phyloP scores from a whole-genome alignment of 1,139 yeast genomes.

The Sugiyamaella castrensis region DNA sequence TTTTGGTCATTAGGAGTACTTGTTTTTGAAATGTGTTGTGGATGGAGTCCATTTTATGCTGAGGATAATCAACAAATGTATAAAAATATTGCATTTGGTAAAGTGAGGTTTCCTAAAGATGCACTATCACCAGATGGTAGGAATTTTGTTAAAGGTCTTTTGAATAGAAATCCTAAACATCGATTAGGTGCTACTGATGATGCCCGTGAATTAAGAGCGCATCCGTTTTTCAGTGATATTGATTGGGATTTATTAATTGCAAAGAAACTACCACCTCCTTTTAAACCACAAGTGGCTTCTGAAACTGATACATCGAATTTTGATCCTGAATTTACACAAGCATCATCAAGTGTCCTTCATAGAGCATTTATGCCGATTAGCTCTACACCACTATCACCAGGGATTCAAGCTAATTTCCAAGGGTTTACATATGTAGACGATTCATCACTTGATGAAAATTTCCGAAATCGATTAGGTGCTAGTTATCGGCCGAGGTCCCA shows the following conservation, averaged over 20 bases:
- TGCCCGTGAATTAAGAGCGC: conserved; percentile 87
- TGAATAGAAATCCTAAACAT: conserved; percentile 93
- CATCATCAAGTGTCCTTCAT: conserved; percentile 76
- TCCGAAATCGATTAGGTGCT: conserved; percentile 36
- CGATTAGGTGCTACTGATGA: conserved; percentile 88
- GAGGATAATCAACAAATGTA: conserved; percentile 98
- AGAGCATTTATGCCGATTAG: conserved; percentile 57
- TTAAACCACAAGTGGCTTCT: conserved; percentile 85
- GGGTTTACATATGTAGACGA: conserved; percentile 96
- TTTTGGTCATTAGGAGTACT: conserved; percentile 98
- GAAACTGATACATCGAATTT: conserved; percentile 95
- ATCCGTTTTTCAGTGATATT: conserved; percentile 83
- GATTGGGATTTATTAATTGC: conserved; percentile 79
- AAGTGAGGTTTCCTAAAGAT: conserved; percentile 94
- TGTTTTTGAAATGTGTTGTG: conserved; percentile 95
- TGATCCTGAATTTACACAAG: conserved; percentile 94
- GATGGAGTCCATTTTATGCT: conserved; percentile 99
- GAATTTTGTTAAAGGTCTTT: conserved; percentile 87
- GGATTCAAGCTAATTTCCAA: conserved; percentile 91
- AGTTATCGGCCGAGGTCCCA: conserved; percentile 27
- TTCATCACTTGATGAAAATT: conserved; percentile 86
- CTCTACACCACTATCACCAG: conserved; percentile 86
- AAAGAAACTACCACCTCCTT: conserved; percentile 94
- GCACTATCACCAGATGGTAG: conserved; percentile 89
- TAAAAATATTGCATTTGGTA: conserved; percentile 96